These are phyloP conservation scores for Phialophora verrucosa DNA, from an alignment of 2,329 filamentous ascomycete genomes.

Conservation along the genomic window DNA sequence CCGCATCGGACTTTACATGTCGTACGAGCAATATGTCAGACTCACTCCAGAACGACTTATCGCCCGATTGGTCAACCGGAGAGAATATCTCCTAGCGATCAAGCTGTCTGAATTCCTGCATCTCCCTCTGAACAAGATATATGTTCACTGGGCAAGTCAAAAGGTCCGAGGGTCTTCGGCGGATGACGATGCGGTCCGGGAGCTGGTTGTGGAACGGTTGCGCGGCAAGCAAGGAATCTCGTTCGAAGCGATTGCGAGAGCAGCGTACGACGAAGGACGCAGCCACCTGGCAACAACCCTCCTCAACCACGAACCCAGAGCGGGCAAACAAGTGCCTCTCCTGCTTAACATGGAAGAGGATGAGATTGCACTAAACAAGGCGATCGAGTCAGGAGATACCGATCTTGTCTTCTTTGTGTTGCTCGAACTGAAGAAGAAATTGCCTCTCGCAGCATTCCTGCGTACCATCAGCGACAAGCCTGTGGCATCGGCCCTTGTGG, in stretches of 20 bases:
- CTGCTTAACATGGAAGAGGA: conserved; percentile 95
- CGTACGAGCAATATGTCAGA: conserved; percentile 91
- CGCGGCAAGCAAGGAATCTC: conserved; percentile 90
- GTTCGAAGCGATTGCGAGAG: conserved; percentile 89
- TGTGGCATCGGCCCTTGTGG: conserved; percentile 85
- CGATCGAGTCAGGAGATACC: conserved; percentile 92
- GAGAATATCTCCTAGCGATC: conserved; percentile 88
- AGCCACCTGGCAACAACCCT: conserved; percentile 86
- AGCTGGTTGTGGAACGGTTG: conserved; percentile 82
- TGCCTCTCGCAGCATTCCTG: conserved; percentile 91
- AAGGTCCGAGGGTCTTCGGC: conserved; percentile 86
- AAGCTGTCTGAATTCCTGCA: conserved; percentile 86
- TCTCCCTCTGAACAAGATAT: conserved; percentile 85
- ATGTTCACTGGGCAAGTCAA: conserved; percentile 94
- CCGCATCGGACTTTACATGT: conserved; percentile 85
- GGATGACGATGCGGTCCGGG: conserved; percentile 86
- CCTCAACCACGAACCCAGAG: conserved; percentile 89
- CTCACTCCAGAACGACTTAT: conserved; percentile 90
- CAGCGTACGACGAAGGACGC: conserved; percentile 92
- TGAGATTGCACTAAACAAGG: conserved; percentile 92
- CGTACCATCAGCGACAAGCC: conserved; percentile 84
- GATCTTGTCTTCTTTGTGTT: conserved; percentile 92
- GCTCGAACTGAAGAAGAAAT: conserved; percentile 83
- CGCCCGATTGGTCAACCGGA: conserved; percentile 80
- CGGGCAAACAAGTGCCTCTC: conserved; percentile 93